A percentile compares a stretch with the other conserved stretches of the same genome.
phyloP scores from a whole-genome alignment of 2,329 filamentous ascomycete genomes.

The Sclerotinia trifoliorum region DNA sequence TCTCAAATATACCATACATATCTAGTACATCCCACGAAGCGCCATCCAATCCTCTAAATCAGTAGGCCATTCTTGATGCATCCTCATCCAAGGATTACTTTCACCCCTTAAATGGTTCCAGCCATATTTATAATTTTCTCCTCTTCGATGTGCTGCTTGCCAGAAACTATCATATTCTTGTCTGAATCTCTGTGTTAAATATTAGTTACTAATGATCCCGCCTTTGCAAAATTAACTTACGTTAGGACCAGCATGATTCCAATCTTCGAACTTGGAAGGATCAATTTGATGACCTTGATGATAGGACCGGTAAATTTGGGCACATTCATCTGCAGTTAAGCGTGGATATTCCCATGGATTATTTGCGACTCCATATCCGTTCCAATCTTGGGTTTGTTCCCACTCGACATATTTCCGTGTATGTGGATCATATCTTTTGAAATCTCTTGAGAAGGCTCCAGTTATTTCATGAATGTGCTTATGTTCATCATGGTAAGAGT shows the following conservation, averaged over 20 bases:
- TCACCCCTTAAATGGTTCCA: background rate
- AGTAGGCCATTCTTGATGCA: conserved; percentile 25
- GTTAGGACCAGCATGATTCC: conserved; percentile 35
- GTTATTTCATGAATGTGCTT: conserved; percentile 20
- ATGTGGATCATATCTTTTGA: conserved; percentile 36
- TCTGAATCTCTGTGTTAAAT: conserved; percentile 31
- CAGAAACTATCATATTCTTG: conserved; percentile 36
- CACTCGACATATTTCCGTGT: conserved; percentile 35
- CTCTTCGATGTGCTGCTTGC: conserved; percentile 35
- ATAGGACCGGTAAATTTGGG: conserved; percentile 25
- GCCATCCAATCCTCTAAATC: conserved; percentile 26
- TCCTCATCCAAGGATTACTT: conserved; percentile 24
- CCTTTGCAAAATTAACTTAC: conserved; percentile 19
- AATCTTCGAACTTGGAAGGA: conserved; percentile 31
- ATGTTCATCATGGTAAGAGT: conserved; percentile 33
- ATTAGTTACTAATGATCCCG: conserved; percentile 2
- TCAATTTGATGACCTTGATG: conserved; percentile 21
- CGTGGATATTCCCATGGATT: conserved; percentile 29
- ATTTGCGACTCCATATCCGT: conserved; percentile 20
- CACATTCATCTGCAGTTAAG: conserved; percentile 32
- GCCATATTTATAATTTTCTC: conserved; percentile 27
- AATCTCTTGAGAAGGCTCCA: conserved; percentile 24
- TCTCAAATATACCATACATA: background rate
- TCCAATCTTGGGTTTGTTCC: conserved; percentile 30
- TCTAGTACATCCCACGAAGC: conserved; percentile 12